Percentiles rank a stretch among this genome's conserved stretches.
Conservation (phyloP, 2,329 filamentous ascomycete species). For the Diaporthe aspalathi region DNA sequence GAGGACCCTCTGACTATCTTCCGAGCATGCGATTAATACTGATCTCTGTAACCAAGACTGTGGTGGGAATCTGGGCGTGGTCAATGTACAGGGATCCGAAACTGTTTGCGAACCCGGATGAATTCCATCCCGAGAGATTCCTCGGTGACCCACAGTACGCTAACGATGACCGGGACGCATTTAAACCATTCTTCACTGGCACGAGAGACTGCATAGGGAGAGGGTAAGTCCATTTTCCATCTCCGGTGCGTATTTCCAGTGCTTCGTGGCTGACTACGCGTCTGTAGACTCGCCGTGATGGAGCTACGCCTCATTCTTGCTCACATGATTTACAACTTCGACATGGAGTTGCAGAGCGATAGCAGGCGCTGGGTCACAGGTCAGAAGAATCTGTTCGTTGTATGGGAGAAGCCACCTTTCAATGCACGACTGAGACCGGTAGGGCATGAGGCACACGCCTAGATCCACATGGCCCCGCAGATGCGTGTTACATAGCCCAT, state of each 20-base stretch:
- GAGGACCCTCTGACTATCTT: fast-evolving
- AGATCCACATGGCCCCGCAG: too few relatives aligned
- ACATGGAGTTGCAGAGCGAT: constrained; percentile 54
- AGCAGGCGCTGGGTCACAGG: constrained; percentile 51
- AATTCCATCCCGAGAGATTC: constrained; percentile 62
- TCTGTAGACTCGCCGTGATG: constrained; percentile 57
- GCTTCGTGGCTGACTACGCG: not conserved
- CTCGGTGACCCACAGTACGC: constrained; percentile 52
- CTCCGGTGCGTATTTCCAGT: fast-evolving
- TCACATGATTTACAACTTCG: constrained; percentile 61
- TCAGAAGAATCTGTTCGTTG: constrained; percentile 50
- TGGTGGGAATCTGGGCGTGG: constrained; percentile 9
- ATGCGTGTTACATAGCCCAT: not conserved
- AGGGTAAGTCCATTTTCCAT: constrained; percentile 53
- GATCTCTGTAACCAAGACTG: not conserved
- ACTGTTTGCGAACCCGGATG: not conserved
- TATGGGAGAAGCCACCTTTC: constrained; percentile 55
- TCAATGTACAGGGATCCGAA: constrained; percentile 18
- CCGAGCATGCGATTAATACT: not conserved
- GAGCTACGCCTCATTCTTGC: constrained; percentile 63
- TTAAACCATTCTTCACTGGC: constrained; percentile 61
- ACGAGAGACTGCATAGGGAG: constrained; percentile 62
- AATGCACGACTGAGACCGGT: constrained; percentile 51
- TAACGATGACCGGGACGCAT: constrained; percentile 54
- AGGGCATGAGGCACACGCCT: too few relatives aligned